Evolutionary conservation across 2,329 filamentous ascomycete genomes (phyloP), one percentile per base, ranked within the genome.

Genomic region (Claviceps humidiphila): DNA sequence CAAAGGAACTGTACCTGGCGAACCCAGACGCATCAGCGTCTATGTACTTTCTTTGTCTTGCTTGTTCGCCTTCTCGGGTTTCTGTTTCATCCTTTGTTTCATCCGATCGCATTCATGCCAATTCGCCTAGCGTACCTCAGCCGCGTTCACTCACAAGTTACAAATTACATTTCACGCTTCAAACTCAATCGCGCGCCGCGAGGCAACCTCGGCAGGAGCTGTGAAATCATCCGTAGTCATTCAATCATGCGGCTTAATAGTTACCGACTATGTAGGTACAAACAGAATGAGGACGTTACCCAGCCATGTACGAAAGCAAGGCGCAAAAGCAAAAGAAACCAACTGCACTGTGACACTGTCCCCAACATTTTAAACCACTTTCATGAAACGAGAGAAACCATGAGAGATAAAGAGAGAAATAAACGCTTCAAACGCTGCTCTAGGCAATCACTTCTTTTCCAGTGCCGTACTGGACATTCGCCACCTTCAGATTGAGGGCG

Each of bases 391-490:
- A 16, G 17, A 43, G 9, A 24, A 14, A 14, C 2, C 5, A 24
- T 22, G 0, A 43, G 20, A 24, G 41, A 43, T 11, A 24, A 24
- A 14, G 6, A 24, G 41, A 24, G 11, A 43, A 24, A 24, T 13
- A 26, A 44, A n/a, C 5, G 20, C 22, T 22, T 14, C 8, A 11
- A 26, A 26, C 20, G 24, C 6, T 30, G 6, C 26, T 51, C 40
- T 20, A 50, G 22, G 63, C 64, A 41, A 49, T 26, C 11, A 59
- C 59, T 49, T 56, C 63, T 50, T 71, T 62, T 47, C 77, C 77
- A 16, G 74, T 73, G 37, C 69, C 70, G 58, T 79, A 80, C 58
- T 66, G 61, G 54, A 80, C 71, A 64, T 80, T 76, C 61, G 70
- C 71, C 30, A 80, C 76, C 8, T 71, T 68, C 2, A 64, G 55